A percentile compares a stretch with the other conserved stretches of the same genome.
Conservation (phyloP, 2,329 filamentous ascomycete genomes). For the Trichoderma oligosporum region DNA sequence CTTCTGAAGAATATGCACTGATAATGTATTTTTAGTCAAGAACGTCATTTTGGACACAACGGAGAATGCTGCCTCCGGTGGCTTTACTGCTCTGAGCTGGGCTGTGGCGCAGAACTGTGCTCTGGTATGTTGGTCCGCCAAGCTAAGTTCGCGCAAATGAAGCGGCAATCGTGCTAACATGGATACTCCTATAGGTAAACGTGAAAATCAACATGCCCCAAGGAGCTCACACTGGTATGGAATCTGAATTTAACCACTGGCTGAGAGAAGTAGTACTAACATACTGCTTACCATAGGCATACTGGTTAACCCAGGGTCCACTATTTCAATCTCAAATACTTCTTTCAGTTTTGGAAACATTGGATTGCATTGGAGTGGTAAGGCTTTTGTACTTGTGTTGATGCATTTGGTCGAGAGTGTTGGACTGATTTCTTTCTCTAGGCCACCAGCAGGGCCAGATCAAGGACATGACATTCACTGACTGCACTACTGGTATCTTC, state of each 20-base stretch:
- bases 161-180: neutral
- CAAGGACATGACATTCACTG: conserved; percentile 17
- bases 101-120: conserved; percentile 25
- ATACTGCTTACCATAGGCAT: neutral
- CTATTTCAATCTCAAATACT: conserved; percentile 23
- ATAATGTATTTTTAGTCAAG: conserved; percentile 16
- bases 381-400: neutral
- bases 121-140: conserved; percentile 6
- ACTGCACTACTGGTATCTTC: conserved; percentile 12
- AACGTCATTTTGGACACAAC: conserved; percentile 25
- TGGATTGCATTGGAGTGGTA: conserved; percentile 24
- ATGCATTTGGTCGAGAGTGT: no score
- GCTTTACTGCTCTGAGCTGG: conserved; percentile 23
- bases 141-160: neutral
- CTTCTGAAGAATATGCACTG: neutral
- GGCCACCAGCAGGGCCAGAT: conserved; percentile 18
- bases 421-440: neutral
- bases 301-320: conserved; percentile 20
- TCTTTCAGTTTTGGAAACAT: conserved; percentile 22
- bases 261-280: neutral
- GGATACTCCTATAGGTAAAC: conserved; percentile 15
- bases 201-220: conserved; percentile 20
- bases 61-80: conserved; percentile 17
- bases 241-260: neutral
- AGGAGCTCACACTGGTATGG: conserved; percentile 22